Evolutionary conservation across 2,329 filamentous ascomycete species (phyloP), one percentile per base, ranked within the genome.

Genomic region (Botrytis porri): DNA sequence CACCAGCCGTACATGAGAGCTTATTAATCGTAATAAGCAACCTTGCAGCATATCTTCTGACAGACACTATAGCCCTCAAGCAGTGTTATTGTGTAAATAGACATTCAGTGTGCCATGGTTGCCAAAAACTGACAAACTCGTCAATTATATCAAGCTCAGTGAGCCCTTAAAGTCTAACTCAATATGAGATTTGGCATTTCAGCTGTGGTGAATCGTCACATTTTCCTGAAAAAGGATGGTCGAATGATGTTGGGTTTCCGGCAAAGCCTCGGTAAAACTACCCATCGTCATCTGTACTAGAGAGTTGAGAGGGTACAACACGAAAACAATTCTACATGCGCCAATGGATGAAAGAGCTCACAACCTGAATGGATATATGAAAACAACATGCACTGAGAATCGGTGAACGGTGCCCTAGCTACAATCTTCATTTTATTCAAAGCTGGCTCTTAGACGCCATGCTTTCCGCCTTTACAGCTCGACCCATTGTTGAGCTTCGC

Each of bases 391-490:
- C 48, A 59, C 37, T 35, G 57, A 59, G 41, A 18, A 70, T 71
- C 51, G 39, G 71, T 71, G 72, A 73, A 32, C 66, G 43, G 32
- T 32, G 20, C 45, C 22, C 25, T 61, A 59, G 48, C 37, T 41
- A 45, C 6, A 64, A 48, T 25, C 29, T 63, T 35, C 43, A 65
- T 71, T n/a, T 72, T 61, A 65, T 43, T 70, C 73, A 63, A 76
- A 77, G 77, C 77, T 76, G 78, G 78, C 75, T 72, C 43, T 51
- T 72, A 45, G 66, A 74, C 82, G 86, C 86, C 83, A 98, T 98
- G 96, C 92, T 99, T 84, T 97, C 95, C 84, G 96, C 96, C 81
- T 99, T 99, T 85, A 97, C 93, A 79, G 95, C 96, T 85, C 93
- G 93, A 81, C 93, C 95, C 76, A 95, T 99, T 82, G 93, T 98